Base-by-base conservation (phyloP, 805 yeast species). In the Wickerhamomyces strasburgensis region DNA sequence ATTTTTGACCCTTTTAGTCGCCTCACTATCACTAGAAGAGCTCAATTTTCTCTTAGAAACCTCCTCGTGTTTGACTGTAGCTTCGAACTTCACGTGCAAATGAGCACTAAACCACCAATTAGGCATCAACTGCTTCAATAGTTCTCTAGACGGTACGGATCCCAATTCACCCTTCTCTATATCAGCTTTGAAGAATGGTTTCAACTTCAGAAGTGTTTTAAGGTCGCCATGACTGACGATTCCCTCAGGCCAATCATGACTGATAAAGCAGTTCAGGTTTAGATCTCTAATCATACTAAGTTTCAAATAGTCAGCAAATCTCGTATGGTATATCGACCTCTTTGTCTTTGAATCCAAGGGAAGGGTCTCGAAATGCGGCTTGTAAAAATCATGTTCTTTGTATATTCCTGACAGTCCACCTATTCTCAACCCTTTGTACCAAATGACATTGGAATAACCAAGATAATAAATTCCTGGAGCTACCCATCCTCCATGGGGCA, bases 191-290 rank as follows among this genome's bases (percentile, higher is more conserved):
- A 93, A 84, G 51, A 70, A 83, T 0, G 83, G 85, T 56, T 93
- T 93, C 10, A 49, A 46, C 19, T 54, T 51, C 17, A 90, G 49
- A 9, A 93, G 61, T 17, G 48, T 39, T 0, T 57, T 44, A n/a
- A 66, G 14, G 49, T 84, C 58, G 0, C 97, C 98, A 56, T 72
- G 61, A 5, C 74, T 60, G 29, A 72, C 82, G 8, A 89, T 78
- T 3, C 84, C 85, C 28, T 69, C 78, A 0, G 98, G 98, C 98
- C 98, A 93, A 63, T 93, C 98, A 59, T 93, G 98, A 23, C 85
- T 74, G 36, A 90, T 42, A 55, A 82, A 67, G 1, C 88, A 55
- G 47, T 85, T 84, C 5, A 76, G 32, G 14, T 47, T 34, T 43
- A 43, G 10, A 41, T 49, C 48, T 40, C 51, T 33, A 40, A 72